Evolutionary conservation across 1,139 yeast genomes (phyloP).

Genomic region (Arxiozyma telluris): DNA sequence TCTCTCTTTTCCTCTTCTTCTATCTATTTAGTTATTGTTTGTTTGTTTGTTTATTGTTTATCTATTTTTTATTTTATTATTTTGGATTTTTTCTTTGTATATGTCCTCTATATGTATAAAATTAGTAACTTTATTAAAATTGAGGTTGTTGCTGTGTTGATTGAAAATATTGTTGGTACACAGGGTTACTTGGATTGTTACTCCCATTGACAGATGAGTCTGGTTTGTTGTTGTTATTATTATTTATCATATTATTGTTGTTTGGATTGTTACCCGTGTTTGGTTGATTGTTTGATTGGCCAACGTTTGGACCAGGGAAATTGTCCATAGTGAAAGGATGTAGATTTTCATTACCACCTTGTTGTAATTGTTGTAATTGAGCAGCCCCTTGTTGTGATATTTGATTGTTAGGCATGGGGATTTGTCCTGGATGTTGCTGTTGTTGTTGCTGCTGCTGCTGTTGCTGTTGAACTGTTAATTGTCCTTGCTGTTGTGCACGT

Average conservation of each 20-base stretch:
- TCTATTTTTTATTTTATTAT: too few species aligned
- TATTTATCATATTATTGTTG: constrained; percentile 13
- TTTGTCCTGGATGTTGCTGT: constrained; percentile 13
- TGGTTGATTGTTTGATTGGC: neutral
- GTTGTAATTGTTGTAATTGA: constrained; percentile 3
- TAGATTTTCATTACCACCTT: neutral
- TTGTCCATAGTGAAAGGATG: constrained; percentile 4
- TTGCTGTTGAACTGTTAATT: constrained; percentile 2
- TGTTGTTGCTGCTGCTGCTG: constrained; percentile 35
- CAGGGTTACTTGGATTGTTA: constrained; percentile 41
- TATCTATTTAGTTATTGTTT: too few species aligned
- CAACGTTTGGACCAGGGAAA: neutral
- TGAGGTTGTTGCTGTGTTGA: constrained; percentile 40
- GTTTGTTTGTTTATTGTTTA: too few species aligned
- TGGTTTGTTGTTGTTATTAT: neutral
- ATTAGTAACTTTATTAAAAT: constrained; percentile 15
- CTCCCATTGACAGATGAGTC: neutral
- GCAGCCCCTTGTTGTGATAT: neutral
- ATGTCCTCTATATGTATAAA: neutral
- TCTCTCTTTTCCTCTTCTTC: neutral
- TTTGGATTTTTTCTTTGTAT: neutral
- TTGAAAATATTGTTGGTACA: constrained; percentile 51
- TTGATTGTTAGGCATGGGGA: neutral
- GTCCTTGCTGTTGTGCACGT: constrained; percentile 14
- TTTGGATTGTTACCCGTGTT: neutral